Evolutionary conservation across 345 rosid species (phyloP).

Genomic region (Camelina hispida): DNA sequence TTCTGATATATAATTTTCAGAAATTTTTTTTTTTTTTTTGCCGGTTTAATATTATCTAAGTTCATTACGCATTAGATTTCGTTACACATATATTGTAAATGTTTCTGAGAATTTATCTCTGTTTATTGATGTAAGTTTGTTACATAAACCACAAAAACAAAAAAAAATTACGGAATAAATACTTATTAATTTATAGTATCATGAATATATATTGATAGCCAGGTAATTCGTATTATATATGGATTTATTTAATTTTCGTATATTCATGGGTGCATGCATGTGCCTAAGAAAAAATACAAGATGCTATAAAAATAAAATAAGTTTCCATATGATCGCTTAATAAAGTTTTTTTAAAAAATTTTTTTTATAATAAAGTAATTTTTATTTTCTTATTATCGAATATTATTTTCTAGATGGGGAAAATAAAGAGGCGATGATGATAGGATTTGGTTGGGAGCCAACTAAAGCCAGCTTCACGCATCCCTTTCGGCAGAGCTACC

Average conservation of each 20-base stretch:
- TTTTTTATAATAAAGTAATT: background rate
- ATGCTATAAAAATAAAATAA: background rate
- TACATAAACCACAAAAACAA: constrained; percentile 20
- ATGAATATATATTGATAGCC: constrained; percentile 21
- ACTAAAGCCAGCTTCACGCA: constrained; percentile 38
- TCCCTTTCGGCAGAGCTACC: constrained; percentile 25
- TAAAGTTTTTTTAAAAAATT: constrained; percentile 18
- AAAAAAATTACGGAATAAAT: constrained; percentile 1
- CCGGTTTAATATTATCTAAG: background rate
- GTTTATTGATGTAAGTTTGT: constrained; percentile 30
- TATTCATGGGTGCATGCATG: constrained; percentile 18
- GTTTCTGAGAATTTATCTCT: constrained; percentile 15
- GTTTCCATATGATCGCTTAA: background rate
- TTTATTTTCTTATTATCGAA: background rate
- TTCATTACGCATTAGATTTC: background rate
- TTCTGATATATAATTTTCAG: constrained; percentile 22
- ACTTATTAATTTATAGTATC: background rate
- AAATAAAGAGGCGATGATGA: constrained; percentile 26
- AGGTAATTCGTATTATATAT: background rate
- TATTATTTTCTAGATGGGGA: background rate
- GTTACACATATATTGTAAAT: constrained; percentile 34
- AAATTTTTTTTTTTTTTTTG: background rate
- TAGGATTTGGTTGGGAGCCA: constrained; percentile 39
- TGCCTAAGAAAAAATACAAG: background rate
- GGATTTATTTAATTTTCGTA: background rate